Conservation (phyloP, 495 filamentous ascomycete genomes). For the Annulohypoxylon maeteangense region DNA sequence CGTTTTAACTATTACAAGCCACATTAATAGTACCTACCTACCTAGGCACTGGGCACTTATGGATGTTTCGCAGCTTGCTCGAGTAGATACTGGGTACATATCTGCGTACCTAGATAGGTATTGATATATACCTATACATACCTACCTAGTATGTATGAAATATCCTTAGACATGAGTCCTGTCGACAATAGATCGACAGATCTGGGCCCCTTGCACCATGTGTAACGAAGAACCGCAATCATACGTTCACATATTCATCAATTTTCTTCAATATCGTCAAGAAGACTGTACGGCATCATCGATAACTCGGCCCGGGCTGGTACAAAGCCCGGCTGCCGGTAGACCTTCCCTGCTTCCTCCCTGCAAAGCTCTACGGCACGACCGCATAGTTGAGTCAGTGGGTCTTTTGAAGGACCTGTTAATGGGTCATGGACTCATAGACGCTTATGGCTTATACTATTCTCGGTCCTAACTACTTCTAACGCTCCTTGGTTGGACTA, state of each 20-base stretch:
- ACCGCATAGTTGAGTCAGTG: neutral
- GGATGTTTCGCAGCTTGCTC: neutral
- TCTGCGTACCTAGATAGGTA: neutral
- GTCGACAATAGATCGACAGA: neutral
- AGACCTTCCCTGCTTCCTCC: neutral
- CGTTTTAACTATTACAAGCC: neutral
- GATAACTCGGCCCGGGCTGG: neutral
- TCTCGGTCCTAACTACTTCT: neutral
- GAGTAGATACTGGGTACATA: neutral
- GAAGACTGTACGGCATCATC: neutral
- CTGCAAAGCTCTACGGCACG: neutral
- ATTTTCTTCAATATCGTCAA: neutral
- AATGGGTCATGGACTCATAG: no score
- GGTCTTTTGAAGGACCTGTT: slow-evolving; percentile 1
- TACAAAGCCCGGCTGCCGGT: neutral
- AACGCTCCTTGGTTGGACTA: neutral
- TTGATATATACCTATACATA: no score
- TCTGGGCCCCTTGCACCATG: neutral
- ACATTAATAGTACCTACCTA: neutral
- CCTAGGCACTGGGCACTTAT: neutral
- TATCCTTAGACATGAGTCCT: neutral
- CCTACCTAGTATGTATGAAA: no score
- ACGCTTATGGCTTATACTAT: neutral
- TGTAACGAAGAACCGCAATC: neutral
- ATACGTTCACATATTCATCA: neutral